Percentiles rank a stretch among this genome's conserved stretches.
phyloP scores from a whole-genome alignment of 495 filamentous ascomycete genomes.

The Patellaria atrata region DNA sequence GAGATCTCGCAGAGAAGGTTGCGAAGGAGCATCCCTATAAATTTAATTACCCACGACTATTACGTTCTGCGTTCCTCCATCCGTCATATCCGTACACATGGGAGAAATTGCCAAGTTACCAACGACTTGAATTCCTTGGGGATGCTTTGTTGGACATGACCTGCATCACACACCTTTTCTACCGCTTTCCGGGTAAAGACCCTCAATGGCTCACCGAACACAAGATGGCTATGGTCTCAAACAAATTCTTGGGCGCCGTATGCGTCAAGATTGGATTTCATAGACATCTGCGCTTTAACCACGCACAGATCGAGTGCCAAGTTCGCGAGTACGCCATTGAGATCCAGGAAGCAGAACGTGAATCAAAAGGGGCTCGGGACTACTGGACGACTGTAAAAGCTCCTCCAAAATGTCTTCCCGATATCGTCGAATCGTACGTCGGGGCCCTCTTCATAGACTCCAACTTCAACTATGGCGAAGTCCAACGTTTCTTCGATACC shows the following conservation, averaged over 20 bases:
- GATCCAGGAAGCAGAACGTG: conserved; percentile 40
- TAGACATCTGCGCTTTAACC: conserved; percentile 51
- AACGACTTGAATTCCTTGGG: conserved; percentile 86
- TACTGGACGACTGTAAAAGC: conserved; percentile 61
- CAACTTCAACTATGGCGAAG: conserved; percentile 55
- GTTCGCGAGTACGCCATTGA: conserved; percentile 58
- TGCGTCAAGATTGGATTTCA: conserved; percentile 66
- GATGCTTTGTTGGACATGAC: conserved; percentile 84
- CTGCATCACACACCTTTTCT: conserved; percentile 67
- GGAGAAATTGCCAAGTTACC: conserved; percentile 74
- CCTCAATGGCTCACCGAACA: conserved; percentile 98
- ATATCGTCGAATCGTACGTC: conserved; percentile 80
- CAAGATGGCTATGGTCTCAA: conserved; percentile 99
- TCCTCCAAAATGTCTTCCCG: conserved; percentile 75
- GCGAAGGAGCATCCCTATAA: conserved; percentile 54
- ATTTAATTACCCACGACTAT: conserved; percentile 65
- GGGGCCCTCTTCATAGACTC: conserved; percentile 91
- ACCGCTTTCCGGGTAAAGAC: conserved; percentile 60
- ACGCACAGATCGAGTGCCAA: conserved; percentile 40
- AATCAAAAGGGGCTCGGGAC: conserved; percentile 45
- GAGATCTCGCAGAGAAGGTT: conserved; percentile 52
- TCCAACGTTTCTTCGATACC: conserved; percentile 60
- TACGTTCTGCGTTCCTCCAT: conserved; percentile 79
- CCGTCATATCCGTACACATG: conserved; percentile 61
- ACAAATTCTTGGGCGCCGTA: conserved; percentile 80